These are phyloP conservation scores for Nemania abortiva DNA, from an alignment of 2,329 filamentous ascomycete species.

Conservation along the genomic window DNA sequence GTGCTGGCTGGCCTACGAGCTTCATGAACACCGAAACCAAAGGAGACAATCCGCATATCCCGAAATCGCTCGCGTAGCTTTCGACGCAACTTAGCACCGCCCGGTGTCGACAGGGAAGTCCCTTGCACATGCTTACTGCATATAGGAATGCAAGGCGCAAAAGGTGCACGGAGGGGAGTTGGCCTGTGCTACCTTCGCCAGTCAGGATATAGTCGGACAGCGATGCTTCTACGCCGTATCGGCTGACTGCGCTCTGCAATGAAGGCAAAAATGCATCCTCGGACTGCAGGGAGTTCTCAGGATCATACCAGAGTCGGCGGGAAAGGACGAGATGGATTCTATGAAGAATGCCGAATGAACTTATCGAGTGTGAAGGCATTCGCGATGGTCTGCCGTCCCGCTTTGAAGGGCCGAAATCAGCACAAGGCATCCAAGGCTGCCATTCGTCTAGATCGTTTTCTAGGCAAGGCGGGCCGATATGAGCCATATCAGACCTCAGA, in stretches of 20 bases:
- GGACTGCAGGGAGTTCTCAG: slow-evolving; percentile 4
- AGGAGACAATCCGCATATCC: slow-evolving; percentile 40
- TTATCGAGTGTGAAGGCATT: slow-evolving; percentile 44
- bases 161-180: slow-evolving; percentile 40
- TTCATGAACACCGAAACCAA: slow-evolving; percentile 40
- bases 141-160: slow-evolving; percentile 41
- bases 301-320: slow-evolving; percentile 20
- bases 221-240: slow-evolving; percentile 26
- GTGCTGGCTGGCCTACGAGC: slow-evolving; percentile 34
- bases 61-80: slow-evolving; percentile 40
- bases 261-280: slow-evolving; percentile 34
- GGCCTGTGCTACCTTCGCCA: slow-evolving; percentile 33
- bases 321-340: slow-evolving; percentile 40
- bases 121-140: slow-evolving; percentile 28
- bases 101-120: slow-evolving; percentile 23
- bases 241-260: slow-evolving; percentile 36
- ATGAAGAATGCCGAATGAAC: slow-evolving; percentile 41
- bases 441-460: slow-evolving; percentile 80
- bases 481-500: slow-evolving; percentile 61
- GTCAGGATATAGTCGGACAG: slow-evolving; percentile 35
- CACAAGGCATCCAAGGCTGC: slow-evolving; percentile 74
- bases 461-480: slow-evolving; percentile 59
- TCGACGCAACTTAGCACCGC: slow-evolving; percentile 38
- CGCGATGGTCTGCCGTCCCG: slow-evolving; percentile 28
- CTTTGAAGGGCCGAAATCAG: slow-evolving; percentile 51